These are phyloP conservation scores for Starmerella davenportii DNA, from an alignment of 805 yeast species.

Conservation along the genomic window DNA sequence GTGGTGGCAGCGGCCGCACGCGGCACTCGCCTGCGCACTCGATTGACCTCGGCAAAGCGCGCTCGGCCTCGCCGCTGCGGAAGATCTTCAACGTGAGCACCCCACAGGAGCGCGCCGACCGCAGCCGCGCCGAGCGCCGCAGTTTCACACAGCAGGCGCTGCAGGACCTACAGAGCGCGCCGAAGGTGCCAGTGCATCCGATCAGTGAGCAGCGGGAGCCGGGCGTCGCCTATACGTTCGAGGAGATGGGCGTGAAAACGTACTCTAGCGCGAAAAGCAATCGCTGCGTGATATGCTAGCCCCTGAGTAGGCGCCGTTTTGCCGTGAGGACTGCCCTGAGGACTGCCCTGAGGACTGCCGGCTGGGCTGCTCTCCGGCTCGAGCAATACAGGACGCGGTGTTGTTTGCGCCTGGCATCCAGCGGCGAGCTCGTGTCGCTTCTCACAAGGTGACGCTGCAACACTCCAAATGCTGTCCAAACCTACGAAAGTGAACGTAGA, in stretches of 20 bases:
- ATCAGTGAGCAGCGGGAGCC: constrained; percentile 12
- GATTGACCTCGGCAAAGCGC: background rate
- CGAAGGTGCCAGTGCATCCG: constrained; percentile 14
- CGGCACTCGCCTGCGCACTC: background rate
- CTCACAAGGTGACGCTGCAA: too few species aligned
- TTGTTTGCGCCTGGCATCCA: too few species aligned
- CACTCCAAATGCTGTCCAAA: too few species aligned
- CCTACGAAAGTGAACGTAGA: too few species aligned
- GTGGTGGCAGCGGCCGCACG: too few species aligned
- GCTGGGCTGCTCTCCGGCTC: background rate
- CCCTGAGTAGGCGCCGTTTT: too few species aligned
- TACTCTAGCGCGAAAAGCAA: constrained; percentile 12
- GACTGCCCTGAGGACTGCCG: background rate
- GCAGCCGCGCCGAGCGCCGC: constrained; percentile 9
- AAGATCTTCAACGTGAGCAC: constrained; percentile 9
- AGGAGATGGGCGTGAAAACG: constrained; percentile 18
- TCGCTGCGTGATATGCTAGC: constrained; percentile 11
- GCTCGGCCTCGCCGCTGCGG: constrained; percentile 13
- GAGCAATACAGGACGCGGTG: too few species aligned
- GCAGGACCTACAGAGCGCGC: constrained; percentile 8
- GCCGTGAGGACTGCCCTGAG: background rate
- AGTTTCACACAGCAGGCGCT: constrained; percentile 12
- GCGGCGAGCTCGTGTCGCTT: too few species aligned
- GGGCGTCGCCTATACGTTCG: constrained; percentile 18
- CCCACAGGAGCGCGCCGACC: constrained; percentile 12